Evolutionary conservation across 805 yeast species (phyloP), one percentile per base, ranked within the genome.

Genomic region (Teunomyces lycoperdinae): DNA sequence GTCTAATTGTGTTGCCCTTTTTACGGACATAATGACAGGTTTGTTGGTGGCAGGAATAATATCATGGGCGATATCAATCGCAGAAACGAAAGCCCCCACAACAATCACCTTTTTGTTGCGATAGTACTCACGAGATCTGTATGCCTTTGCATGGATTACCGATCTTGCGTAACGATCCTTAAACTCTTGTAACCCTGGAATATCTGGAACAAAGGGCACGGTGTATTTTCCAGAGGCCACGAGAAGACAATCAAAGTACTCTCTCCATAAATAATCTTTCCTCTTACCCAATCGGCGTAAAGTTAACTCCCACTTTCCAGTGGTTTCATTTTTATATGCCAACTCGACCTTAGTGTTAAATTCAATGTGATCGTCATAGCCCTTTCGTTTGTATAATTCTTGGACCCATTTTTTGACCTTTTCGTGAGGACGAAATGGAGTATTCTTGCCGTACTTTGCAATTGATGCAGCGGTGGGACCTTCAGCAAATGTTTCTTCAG

Each of bases 301-400:
- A 5, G 58, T 48, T 13, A 52, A 40, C 14, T 54, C 50, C 61
- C 60, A 62, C 42, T 55, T 49, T 17, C 51, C 52, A 31, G 53
- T 41, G 8, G 42, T 40, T 9, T 39, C 44, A 20, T 57, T 50
- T 26, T 65, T 60, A 42, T 51, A 49, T 16, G 62, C 64, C 40
- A 60, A 53, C 38, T 66, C 71, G 11, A 66, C 66, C 2, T 64
- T 57, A 8, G 68, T 62, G 28, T 51, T 46, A 30, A 58, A 52
- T 5, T 48, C 50, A 2, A 66, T 39, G 27, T 55, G 52, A 42
- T 61, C 62, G 16, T 58, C 60, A 42, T 56, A 50, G 13, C 56
- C 58, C 42, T 57, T 58, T 5, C 45, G 47, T 42, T 57, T 58
- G 46, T 58, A 57, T 43, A 57, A 43, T 32, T 47, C 54, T 43